Conservation (phyloP, 2,329 filamentous ascomycete genomes). For the Lasiodiplodia hormozganensis region DNA sequence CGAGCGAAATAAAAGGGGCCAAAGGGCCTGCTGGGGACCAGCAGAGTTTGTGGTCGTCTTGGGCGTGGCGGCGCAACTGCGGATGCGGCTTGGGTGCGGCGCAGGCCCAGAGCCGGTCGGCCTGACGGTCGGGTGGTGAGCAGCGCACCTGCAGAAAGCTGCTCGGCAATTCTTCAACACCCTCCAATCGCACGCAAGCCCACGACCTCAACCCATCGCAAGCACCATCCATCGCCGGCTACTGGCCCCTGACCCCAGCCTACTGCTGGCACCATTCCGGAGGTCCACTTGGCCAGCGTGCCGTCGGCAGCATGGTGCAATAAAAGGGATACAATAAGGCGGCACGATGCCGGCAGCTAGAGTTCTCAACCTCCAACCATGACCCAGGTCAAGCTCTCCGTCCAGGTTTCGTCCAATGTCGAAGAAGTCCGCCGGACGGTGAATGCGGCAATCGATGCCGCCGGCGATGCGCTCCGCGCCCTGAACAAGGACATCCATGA, state of each 20-base stretch:
- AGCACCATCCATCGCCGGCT: neutral
- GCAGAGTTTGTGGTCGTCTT: neutral
- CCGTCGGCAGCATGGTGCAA: neutral
- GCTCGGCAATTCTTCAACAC: slow-evolving; percentile 9
- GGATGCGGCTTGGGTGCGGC: neutral
- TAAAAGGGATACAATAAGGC: neutral
- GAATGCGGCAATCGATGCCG: slow-evolving; percentile 28
- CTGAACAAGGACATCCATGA: slow-evolving; percentile 35
- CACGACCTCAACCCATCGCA: neutral
- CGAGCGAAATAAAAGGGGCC: neutral
- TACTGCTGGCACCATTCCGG: neutral
- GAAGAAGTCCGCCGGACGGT: slow-evolving; percentile 4
- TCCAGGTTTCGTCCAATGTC: neutral
- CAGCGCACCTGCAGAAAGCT: neutral
- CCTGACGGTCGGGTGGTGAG: too few species aligned
- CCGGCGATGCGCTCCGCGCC: slow-evolving; percentile 30
- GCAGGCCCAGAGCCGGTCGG: neutral
- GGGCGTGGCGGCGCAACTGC: neutral
- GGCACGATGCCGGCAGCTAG: neutral
- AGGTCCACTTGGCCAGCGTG: slow-evolving; percentile 5
- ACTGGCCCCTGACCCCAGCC: neutral
- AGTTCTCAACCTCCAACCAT: neutral
- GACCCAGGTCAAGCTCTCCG: neutral
- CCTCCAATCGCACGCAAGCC: neutral
- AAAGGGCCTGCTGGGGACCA: too few species aligned